Base-by-base conservation (phyloP, 2,329 filamentous ascomycete species). In the Clonostachys rhizophaga region DNA sequence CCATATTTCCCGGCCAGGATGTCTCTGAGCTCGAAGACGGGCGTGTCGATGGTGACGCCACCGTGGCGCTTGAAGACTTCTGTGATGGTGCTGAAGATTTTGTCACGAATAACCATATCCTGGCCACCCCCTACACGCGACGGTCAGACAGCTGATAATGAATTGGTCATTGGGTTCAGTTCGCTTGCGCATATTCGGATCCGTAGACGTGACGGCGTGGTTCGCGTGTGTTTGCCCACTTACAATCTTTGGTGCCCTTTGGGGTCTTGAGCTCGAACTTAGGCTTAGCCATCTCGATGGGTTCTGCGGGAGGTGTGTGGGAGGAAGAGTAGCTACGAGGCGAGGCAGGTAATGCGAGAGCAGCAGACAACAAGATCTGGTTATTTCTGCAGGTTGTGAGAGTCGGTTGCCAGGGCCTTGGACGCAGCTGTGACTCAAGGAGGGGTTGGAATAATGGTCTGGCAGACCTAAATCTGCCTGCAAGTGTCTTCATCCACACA, bases 1-100 rank as follows among this genome's bases (percentile, higher is more conserved):
- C 90, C 90, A 72, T 95, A 95, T 73, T 95, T 95, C 51, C 89
- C 90, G 17, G 89, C 79, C 37, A 95, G 78, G 53, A 95, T 92
- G 58, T 95, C 89, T 63, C 86, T 86, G 52, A 94, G 75, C 67
- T 95, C 90, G 63, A 95, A 95, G 50, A 94, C 89, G 53, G 79
- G 82, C 49, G 88, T 94, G 67, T 91, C 88, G 54, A 94, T 83
- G 51, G 86, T 84, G 50, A 87, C 84, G 52, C 79, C 89, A 63
- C 87, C 89, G 72, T 92, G 87, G 58, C 86, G 85, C 71, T 91
- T 90, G 75, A 94, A 92, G 63, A 92, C 84, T 50, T 84, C 74
- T 54, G 81, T 83, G 64, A 92, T 89, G 58, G 81, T 84, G 60
- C 70, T 76, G 67, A 89, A 91, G 70, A 92, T 91, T 63, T 84